These are phyloP conservation scores for Tillandsia fasciculata DNA, from an alignment of 176 grass and related monocot genomes.

Conservation along the genomic window DNA sequence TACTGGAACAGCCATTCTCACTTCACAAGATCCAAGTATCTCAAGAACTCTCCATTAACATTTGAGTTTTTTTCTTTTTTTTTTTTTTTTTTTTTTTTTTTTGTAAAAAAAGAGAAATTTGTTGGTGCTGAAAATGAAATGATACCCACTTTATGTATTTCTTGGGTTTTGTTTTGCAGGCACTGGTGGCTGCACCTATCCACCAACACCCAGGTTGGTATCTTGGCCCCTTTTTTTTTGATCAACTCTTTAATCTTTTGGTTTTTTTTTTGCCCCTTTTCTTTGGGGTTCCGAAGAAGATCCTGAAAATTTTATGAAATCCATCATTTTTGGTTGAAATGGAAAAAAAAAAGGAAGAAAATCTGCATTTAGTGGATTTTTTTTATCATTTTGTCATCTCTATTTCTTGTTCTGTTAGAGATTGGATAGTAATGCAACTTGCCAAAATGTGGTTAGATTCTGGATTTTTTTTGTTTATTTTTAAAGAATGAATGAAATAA, in stretches of 20 bases:
- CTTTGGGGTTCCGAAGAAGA: too few relatives aligned
- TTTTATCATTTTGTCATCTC: background rate
- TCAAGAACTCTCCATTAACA: background rate
- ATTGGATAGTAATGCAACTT: too few relatives aligned
- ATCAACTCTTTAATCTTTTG: background rate
- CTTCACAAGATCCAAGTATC: constrained; percentile 44
- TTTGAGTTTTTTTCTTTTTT: background rate
- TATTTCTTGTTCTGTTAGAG: background rate
- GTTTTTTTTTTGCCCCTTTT: background rate
- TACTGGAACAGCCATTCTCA: constrained; percentile 30
- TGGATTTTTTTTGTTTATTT: too few relatives aligned
- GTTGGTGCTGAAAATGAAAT: too few relatives aligned
- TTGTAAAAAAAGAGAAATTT: background rate
- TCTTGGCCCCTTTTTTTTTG: background rate
- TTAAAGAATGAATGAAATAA: too few relatives aligned
- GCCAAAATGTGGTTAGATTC: too few relatives aligned
- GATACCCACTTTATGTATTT: background rate
- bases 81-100: background rate
- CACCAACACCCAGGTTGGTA: constrained; percentile 14
- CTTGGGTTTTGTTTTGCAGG: constrained; percentile 6
- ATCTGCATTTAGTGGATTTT: background rate
- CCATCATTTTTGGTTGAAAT: too few relatives aligned
- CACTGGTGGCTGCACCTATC: constrained; percentile 16
- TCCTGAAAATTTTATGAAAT: too few relatives aligned
- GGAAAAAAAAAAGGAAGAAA: background rate